Evolutionary conservation across 1,284 basidiomycete genomes (phyloP), one percentile per base, ranked within the genome.

Genomic region (Austroboletus rostrupii): DNA sequence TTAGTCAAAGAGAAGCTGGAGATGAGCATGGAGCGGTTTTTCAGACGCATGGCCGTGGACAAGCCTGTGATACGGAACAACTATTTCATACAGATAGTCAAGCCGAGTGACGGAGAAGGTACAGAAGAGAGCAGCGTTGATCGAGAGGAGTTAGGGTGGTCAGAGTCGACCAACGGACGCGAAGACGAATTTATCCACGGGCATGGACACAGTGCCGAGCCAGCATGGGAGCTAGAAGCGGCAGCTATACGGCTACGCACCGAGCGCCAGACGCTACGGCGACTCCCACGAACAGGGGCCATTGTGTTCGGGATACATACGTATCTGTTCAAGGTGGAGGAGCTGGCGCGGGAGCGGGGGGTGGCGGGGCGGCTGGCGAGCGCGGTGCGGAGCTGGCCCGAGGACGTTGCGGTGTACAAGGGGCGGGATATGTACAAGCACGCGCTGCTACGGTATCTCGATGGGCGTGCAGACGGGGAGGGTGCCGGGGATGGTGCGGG

Each of bases 241-340:
- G 53, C 74, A 23, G 77, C 72, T 38, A 67, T 90, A 39, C 77
- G 79, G 12, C 68, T 89, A 49, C 73, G 90, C 44, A 77, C 78
- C 13, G 89, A 92, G 62, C 72, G 86, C 32, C 88, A 91, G 69
- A 87, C 83, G 10, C 68, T 92, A 45, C 73, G 89, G 32, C 73
- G 89, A 21, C 74, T 90, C 16, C 77, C 82, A 3, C 70, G 73
- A 9, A 82, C 77, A 23, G 87, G 88, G 3, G 85, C 81, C 14
- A 74, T 91, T 38, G 72, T 86, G n/a, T 92, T 92, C 63, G 86
- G 83, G 37, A 86, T 91, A 57, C 75, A 86, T 16, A 87, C 86
- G 36, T 88, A 90, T 64, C 58, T 85, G 52, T 79, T 78, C n/a
- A 78, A 78, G 6, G 65, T 90, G 10, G 74, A 72, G 36, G 73